Conservation (phyloP, 1,284 basidiomycete species). For the Fomitiporia mediterranea region DNA sequence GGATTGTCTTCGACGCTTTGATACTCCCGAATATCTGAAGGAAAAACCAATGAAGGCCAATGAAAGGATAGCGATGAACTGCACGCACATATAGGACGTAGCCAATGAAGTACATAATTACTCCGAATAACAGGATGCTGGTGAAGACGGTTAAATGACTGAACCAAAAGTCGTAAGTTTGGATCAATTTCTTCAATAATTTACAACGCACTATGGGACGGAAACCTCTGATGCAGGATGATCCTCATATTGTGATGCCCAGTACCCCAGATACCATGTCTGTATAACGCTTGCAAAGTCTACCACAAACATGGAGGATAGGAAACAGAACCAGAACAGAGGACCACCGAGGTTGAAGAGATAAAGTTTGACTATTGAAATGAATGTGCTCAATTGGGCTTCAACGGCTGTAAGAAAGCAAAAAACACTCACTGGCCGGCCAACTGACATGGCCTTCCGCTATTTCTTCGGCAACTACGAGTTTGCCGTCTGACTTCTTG, state of each 20-base stretch:
- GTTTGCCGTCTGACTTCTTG: slow-evolving; percentile 38
- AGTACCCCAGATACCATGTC: slow-evolving; percentile 49
- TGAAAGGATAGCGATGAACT: not conserved
- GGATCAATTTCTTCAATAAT: not conserved
- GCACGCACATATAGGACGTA: slow-evolving; percentile 28
- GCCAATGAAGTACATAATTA: slow-evolving; percentile 28
- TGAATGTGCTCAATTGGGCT: not conserved
- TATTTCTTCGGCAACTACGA: slow-evolving; percentile 58
- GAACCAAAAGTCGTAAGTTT: no score
- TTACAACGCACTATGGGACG: slow-evolving; percentile 27
- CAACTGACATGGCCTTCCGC: slow-evolving; percentile 52
- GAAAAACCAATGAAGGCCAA: not conserved
- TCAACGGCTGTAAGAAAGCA: not conserved
- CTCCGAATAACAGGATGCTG: slow-evolving; percentile 30
- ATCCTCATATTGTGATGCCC: slow-evolving; percentile 45
- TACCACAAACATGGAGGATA: slow-evolving; percentile 24
- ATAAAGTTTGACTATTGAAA: slow-evolving; percentile 29
- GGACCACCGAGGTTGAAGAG: slow-evolving; percentile 39
- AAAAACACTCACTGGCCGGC: slow-evolving; percentile 33
- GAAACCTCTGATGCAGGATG: slow-evolving; percentile 27
- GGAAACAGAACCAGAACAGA: slow-evolving; percentile 36
- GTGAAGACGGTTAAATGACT: slow-evolving; percentile 44
- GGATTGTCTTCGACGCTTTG: slow-evolving; percentile 54
- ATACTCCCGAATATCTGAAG: slow-evolving; percentile 35
- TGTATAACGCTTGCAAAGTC: slow-evolving; percentile 32